Evolutionary conservation across 192 early-diverging fungal genomes (phyloP).

Genomic region (Backusella tuberculispora): DNA sequence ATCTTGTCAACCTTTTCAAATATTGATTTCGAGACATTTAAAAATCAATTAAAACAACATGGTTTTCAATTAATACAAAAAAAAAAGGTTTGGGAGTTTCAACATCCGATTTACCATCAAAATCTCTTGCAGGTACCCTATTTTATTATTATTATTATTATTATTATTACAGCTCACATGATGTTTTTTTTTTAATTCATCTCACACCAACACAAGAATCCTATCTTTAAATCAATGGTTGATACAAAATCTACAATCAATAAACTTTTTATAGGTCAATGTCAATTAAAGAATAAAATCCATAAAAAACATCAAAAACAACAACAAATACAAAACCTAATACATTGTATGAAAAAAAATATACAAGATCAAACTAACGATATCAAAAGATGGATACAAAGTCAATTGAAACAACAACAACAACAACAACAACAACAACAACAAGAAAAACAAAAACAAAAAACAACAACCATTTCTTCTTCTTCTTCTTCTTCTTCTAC

Average conservation of each 20-base stretch:
- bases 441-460: too few relatives aligned
- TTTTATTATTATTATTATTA: too few relatives aligned
- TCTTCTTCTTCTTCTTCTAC: background rate
- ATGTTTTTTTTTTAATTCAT: background rate
- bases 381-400: background rate
- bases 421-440: background rate
- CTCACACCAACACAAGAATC: background rate
- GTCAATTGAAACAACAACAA: background rate
- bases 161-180: background rate
- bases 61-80: background rate
- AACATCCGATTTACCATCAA: slow-evolving; percentile 8
- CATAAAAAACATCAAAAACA: background rate
- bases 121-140: background rate
- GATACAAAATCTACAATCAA: background rate
- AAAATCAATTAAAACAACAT: background rate
- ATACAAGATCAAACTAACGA: background rate
- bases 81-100: background rate
- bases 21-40: background rate
- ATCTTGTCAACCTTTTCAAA: background rate
- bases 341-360: background rate
- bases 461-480: too few relatives aligned
- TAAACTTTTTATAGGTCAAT: background rate
- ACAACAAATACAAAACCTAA: background rate
- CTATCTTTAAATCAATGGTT: background rate
- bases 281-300: background rate